phyloP scores from a whole-genome alignment of 306 rosid species.

The Citrullus mucosospermus region DNA sequence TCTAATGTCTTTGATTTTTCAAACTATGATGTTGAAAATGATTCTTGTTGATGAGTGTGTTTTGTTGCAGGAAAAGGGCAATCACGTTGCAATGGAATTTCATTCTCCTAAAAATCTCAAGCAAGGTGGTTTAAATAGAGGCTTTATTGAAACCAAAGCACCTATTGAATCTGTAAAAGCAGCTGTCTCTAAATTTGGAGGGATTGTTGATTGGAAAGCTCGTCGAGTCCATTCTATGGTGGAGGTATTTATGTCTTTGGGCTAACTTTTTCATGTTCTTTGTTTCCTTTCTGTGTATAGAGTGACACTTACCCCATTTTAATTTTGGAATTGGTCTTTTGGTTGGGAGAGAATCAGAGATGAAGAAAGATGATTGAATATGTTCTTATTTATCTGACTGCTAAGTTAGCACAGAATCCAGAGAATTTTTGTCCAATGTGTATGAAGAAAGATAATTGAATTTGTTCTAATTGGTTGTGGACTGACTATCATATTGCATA shows the following conservation, averaged over 20 bases:
- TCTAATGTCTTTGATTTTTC: constrained; percentile 20
- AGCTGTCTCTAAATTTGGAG: constrained; percentile 97
- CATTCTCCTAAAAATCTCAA: constrained; percentile 24
- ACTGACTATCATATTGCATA: background rate
- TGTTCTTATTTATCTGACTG: background rate
- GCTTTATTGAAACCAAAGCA: constrained; percentile 61
- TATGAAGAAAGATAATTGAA: background rate
- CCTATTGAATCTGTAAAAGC: constrained; percentile 93
- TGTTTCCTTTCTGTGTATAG: background rate
- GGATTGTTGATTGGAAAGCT: constrained; percentile 97
- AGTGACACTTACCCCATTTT: background rate
- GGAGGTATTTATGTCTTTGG: constrained; percentile 40
- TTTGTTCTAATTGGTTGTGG: background rate
- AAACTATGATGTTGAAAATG: constrained; percentile 13
- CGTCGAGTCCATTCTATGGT: constrained; percentile 74
- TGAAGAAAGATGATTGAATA: background rate
- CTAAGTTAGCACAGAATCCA: background rate
- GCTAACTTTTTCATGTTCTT: background rate
- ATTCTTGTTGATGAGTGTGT: constrained; percentile 5
- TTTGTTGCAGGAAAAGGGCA: constrained; percentile 13
- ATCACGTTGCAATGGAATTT: constrained; percentile 10
- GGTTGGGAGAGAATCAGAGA: background rate
- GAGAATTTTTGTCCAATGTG: background rate
- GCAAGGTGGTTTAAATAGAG: constrained; percentile 32
- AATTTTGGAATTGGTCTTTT: background rate